Conservation (phyloP, 345 rosid genomes). For the Mercurialis annua region DNA sequence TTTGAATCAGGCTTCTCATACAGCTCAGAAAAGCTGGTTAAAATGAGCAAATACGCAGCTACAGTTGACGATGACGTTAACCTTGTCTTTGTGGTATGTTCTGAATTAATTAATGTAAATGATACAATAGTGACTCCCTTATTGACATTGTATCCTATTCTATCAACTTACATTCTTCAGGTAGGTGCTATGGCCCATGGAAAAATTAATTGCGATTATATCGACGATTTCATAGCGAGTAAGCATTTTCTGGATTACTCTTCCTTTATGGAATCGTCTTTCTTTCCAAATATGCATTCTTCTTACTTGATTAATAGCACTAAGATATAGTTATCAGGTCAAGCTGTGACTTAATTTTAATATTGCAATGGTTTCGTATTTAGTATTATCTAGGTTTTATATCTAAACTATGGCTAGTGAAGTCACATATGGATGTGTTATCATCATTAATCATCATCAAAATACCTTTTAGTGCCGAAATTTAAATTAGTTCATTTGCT, state of each 20-base stretch:
- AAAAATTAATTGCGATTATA: slow-evolving; percentile 28
- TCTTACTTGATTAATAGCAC: not conserved
- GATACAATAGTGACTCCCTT: not conserved
- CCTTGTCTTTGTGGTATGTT: slow-evolving; percentile 86
- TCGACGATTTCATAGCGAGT: slow-evolving; percentile 30
- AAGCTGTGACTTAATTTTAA: no score
- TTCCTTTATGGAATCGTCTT: not conserved
- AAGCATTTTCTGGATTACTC: not conserved
- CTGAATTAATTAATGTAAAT: slow-evolving; percentile 1
- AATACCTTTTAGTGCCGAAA: no score
- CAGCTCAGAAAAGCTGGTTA: slow-evolving; percentile 69
- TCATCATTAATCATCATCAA: no score
- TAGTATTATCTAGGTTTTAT: no score
- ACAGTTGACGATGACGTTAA: slow-evolving; percentile 47
- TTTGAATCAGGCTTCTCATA: slow-evolving; percentile 64
- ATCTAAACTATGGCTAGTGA: no score
- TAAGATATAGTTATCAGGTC: no score
- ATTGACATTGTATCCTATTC: not conserved
- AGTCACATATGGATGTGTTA: no score
- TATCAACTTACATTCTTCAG: slow-evolving; percentile 29
- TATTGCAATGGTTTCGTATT: no score
- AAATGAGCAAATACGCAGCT: slow-evolving; percentile 56
- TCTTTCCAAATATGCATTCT: not conserved
- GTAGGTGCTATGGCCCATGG: slow-evolving; percentile 96
- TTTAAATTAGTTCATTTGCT: no score